These are phyloP conservation scores for Ophiostoma fasciatum DNA, from an alignment of 2,329 filamentous ascomycete genomes.

Conservation along the genomic window DNA sequence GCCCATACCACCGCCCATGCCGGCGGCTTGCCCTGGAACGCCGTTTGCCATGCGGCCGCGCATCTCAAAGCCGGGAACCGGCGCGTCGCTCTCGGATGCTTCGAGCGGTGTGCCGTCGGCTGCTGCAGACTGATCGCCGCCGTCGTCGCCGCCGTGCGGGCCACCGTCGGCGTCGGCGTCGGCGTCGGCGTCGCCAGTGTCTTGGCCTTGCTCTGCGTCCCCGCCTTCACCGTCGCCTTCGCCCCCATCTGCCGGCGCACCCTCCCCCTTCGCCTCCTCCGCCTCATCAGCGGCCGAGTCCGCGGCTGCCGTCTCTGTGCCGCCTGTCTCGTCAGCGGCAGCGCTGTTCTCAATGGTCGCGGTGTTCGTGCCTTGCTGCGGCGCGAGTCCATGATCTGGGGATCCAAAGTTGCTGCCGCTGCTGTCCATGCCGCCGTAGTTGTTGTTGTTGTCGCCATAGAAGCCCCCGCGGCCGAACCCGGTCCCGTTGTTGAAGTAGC, in stretches of 20 bases:
- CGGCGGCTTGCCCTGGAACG: too few species aligned
- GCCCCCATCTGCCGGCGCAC: neutral
- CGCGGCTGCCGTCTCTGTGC: too few species aligned
- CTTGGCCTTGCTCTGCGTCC: neutral
- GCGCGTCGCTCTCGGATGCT: neutral
- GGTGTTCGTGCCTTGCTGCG: neutral
- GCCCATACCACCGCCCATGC: too few species aligned
- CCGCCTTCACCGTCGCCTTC: neutral
- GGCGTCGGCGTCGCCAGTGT: neutral
- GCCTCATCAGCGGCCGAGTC: too few species aligned
- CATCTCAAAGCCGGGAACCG: constrained; percentile 5
- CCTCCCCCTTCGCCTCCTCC: neutral
- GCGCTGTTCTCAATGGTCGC: neutral
- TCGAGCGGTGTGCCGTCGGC: constrained; percentile 7
- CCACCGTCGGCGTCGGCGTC: neutral
- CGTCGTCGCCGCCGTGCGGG: neutral
- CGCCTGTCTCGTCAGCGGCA: neutral
- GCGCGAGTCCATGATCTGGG: constrained; percentile 2
- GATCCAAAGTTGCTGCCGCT: constrained; percentile 10
- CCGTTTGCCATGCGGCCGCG: constrained; percentile 1
- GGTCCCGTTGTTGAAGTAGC: too few species aligned
- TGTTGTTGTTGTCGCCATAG: constrained; percentile 37
- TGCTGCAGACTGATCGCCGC: too few species aligned
- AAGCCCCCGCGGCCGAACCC: constrained; percentile 47
- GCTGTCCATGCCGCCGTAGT: constrained; percentile 22